Evolutionary conservation across 2,329 filamentous ascomycete genomes (phyloP).

Genomic region (Allantophomopsis cytisporea): DNA sequence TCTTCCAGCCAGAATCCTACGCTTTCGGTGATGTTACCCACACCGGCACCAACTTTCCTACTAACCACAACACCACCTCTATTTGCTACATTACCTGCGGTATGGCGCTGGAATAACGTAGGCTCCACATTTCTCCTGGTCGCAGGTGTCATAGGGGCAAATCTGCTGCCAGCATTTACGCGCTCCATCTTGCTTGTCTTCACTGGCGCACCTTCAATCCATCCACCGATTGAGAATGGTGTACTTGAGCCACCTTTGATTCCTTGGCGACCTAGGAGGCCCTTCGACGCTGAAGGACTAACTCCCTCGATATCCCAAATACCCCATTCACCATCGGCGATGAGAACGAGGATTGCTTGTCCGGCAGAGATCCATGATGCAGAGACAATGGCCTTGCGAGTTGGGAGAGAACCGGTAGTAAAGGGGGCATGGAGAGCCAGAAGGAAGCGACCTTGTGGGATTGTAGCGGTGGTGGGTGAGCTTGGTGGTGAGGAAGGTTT

Average conservation of each 20-base stretch:
- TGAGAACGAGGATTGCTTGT: constrained; percentile 40
- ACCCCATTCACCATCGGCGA: constrained; percentile 54
- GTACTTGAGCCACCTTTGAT: constrained; percentile 41
- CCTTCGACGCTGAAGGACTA: constrained; percentile 32
- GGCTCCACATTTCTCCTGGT: constrained; percentile 26
- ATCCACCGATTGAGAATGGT: constrained; percentile 41
- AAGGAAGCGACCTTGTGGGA: constrained; percentile 48
- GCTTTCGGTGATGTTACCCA: constrained; percentile 5
- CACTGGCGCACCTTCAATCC: constrained; percentile 39
- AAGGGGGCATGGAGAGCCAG: constrained; percentile 39
- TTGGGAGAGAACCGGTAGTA: constrained; percentile 7
- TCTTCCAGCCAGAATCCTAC: constrained; percentile 19
- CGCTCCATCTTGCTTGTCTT: constrained; percentile 16
- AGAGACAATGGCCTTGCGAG: constrained; percentile 45
- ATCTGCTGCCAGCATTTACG: constrained; percentile 24
- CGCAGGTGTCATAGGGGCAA: constrained; percentile 51
- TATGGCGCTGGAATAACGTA: constrained; percentile 5
- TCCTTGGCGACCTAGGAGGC: constrained; percentile 23
- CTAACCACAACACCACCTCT: no score
- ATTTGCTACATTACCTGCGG: no score
- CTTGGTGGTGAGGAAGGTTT: constrained; percentile 36
- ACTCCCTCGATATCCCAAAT: constrained; percentile 53
- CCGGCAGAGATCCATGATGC: constrained; percentile 49
- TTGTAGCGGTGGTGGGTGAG: constrained; percentile 29
- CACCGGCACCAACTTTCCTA: no score